Evolutionary conservation across 2,329 filamentous ascomycete species (phyloP).

Genomic region (Cadophora luteo-olivacea): DNA sequence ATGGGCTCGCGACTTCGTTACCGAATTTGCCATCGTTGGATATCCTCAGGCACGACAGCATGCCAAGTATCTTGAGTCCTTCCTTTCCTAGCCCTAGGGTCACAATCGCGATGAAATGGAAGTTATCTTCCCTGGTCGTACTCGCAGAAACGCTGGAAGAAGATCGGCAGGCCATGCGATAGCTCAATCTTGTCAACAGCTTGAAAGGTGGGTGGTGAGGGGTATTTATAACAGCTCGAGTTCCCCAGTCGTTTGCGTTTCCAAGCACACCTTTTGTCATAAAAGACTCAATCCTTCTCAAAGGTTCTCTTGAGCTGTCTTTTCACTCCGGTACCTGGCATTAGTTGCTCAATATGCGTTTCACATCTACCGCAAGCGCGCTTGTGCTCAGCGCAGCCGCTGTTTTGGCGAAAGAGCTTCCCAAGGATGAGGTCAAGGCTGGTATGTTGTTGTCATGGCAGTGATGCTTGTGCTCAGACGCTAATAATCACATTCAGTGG

Average conservation of each 20-base stretch:
- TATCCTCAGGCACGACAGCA: constrained; percentile 17
- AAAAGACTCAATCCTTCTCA: constrained; percentile 19
- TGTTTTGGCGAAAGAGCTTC: constrained; percentile 18
- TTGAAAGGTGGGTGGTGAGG: constrained; percentile 1
- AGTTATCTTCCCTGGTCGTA: not conserved
- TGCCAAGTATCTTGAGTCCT: constrained; percentile 20
- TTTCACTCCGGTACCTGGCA: constrained; percentile 7
- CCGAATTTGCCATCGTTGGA: not conserved
- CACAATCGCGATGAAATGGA: not conserved
- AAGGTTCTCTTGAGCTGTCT: constrained; percentile 11
- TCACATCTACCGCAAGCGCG: constrained; percentile 16
- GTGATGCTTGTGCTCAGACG: not conserved
- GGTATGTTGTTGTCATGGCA: not conserved
- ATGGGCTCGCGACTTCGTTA: not conserved
- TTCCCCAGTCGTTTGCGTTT: not conserved
- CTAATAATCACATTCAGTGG: not conserved
- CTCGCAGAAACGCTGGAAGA: not conserved
- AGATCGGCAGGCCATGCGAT: not conserved
- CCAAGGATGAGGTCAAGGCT: constrained; percentile 17
- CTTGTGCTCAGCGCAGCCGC: constrained; percentile 15
- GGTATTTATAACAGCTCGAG: constrained; percentile 17
- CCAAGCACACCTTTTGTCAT: constrained; percentile 16
- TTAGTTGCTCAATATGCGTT: constrained; percentile 17
- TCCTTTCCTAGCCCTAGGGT: constrained; percentile 19
- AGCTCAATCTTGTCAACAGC: not conserved